Base-by-base conservation (phyloP, 2,329 filamentous ascomycete species). In the Tricladium varicosporioides region DNA sequence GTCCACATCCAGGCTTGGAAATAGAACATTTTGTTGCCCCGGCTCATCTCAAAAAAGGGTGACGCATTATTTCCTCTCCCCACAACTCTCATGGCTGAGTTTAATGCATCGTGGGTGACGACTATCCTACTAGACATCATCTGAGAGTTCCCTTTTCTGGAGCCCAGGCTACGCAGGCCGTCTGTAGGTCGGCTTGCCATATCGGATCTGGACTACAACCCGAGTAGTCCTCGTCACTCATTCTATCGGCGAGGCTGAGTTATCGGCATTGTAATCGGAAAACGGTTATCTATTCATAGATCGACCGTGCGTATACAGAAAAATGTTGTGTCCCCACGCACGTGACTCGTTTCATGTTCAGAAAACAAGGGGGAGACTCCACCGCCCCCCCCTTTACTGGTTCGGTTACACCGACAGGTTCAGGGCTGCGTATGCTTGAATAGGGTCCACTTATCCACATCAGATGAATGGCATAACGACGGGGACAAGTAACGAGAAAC, bases 171-270 rank as follows among this genome's bases (percentile, higher is more conserved):
- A 11, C 16, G 4, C 18, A 48, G 19, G 14, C 4, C 16, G 27
- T 14, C 45, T 48, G 45, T 19, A 3, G 22, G 11, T 1, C 18
- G 19, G 3, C 5, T 5, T n/a, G 18, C 27, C n/a, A 19, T 16
- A 49, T 36, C 19, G 27, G 19, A 36, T 15, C 15, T 16, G 27
- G n/a, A 22, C 14, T 22, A 31, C 19, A n/a, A 31, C 19, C 48
- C 31, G 33, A n/a, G 36, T 19, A 40, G 48, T 19, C 48, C 33
- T n/a, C 48, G 48, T 51, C 48, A n/a, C 48, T 15, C 31, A 51
- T 18, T 18, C 48, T 27, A 27, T 27, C 31, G 33, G 19, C n/a
- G 51, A 54, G 51, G 51, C 51, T 54, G 51, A 54, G 44, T 18
- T 46, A 32, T 45, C 22, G 47, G 11, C 19, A 36, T 49, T 49